phyloP scores from a whole-genome alignment of 148 eudicot genomes.

The Amaranthus hypochondriacus region DNA sequence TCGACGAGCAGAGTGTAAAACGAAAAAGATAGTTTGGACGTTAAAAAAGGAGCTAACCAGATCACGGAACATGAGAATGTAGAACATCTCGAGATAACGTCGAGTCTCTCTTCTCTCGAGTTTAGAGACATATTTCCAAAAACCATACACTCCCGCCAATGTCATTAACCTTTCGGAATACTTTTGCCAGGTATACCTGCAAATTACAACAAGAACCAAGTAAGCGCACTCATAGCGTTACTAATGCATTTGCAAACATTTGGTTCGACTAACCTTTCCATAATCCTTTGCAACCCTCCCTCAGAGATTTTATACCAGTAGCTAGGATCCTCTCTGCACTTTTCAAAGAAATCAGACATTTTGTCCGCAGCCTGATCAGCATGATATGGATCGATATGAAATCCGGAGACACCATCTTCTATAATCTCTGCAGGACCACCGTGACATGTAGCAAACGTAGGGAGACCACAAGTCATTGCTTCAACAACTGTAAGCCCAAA shows the following conservation, averaged over 20 bases:
- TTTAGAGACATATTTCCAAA: conserved; percentile 95
- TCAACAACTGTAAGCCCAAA: conserved; percentile 98
- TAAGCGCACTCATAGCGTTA: neutral
- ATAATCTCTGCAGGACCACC: conserved; percentile 97
- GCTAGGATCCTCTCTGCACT: conserved; percentile 53
- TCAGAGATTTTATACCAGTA: conserved; percentile 64
- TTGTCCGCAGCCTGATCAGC: conserved; percentile 59
- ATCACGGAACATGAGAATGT: conserved; percentile 83
- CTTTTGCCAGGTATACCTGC: conserved; percentile 94
- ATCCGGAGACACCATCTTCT: conserved; percentile 81
- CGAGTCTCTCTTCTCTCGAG: conserved; percentile 92
- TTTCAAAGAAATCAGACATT: conserved; percentile 55
- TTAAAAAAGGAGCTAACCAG: conserved; percentile 48
- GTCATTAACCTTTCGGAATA: conserved; percentile 97
- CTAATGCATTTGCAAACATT: neutral
- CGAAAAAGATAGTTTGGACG: neutral
- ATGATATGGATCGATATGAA: conserved; percentile 95
- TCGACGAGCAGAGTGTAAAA: neutral
- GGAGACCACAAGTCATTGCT: conserved; percentile 96
- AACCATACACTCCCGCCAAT: conserved; percentile 93
- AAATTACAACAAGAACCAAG: neutral
- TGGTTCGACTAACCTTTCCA: conserved; percentile 54
- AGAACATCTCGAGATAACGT: conserved; percentile 96
- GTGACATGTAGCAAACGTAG: conserved; percentile 94
- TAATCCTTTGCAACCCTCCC: conserved; percentile 64